A percentile compares a stretch with the other conserved stretches of the same genome.
phyloP scores from a whole-genome alignment of 768 basidiomycete species.

The Tylopilus felleus region DNA sequence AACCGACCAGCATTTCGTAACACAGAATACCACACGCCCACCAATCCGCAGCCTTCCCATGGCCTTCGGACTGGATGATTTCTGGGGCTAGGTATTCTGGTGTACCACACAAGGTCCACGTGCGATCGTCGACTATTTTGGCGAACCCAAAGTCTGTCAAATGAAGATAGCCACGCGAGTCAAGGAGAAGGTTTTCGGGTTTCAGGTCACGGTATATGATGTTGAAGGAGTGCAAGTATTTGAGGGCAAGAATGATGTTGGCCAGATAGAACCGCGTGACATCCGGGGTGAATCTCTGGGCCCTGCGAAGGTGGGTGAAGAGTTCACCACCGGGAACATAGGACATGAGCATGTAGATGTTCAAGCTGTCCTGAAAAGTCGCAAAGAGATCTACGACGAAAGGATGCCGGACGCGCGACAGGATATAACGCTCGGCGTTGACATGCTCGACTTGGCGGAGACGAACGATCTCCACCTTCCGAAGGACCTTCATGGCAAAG shows the following conservation, averaged over 20 bases:
- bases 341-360: conserved; percentile 97
- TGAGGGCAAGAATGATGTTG: conserved; percentile 91
- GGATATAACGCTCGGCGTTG: conserved; percentile 92
- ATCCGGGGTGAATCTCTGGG: conserved; percentile 92
- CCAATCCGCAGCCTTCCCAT: conserved; percentile 98
- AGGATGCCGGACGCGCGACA: conserved; percentile 87
- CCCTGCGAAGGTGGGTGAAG: conserved; percentile 93
- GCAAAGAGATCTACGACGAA: conserved; percentile 97
- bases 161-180: conserved; percentile 88
- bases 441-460: conserved; percentile 98
- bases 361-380: conserved; percentile 92
- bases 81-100: conserved; percentile 98
- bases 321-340: conserved; percentile 97
- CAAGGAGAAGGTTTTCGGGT: conserved; percentile 96
- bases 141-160: conserved; percentile 99
- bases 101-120: conserved; percentile 95
- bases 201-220: conserved; percentile 99
- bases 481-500: conserved; percentile 88
- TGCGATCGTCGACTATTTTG: conserved; percentile 95
- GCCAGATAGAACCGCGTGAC: conserved; percentile 98
- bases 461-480: conserved; percentile 80
- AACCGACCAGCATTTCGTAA: conserved; percentile 99
- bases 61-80: conserved; percentile 96
- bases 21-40: conserved; percentile 98
- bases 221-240: conserved; percentile 92